Evolutionary conservation across 345 rosid genomes (phyloP).

Genomic region (Cochlearia excelsa): DNA sequence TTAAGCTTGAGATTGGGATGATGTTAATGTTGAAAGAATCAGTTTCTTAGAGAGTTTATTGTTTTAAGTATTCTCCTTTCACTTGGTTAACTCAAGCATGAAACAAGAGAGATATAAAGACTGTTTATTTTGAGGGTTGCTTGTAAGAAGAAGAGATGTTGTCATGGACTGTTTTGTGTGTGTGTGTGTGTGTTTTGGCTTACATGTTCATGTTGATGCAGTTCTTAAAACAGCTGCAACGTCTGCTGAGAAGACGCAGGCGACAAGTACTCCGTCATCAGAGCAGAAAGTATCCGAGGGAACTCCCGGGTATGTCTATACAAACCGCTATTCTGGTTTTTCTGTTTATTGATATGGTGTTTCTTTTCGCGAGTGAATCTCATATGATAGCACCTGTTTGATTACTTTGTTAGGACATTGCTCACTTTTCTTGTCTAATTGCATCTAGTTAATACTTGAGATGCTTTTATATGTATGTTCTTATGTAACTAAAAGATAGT

Average conservation of each 20-base stretch:
- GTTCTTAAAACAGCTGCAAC: slow-evolving; percentile 79
- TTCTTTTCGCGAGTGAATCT: background rate
- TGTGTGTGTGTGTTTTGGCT: background rate
- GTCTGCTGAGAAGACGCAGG: slow-evolving; percentile 63
- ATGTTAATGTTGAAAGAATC: background rate
- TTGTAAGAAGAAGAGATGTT: background rate
- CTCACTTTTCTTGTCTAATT: background rate
- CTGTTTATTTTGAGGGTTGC: too few species aligned
- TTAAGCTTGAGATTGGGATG: background rate
- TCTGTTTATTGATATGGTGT: background rate
- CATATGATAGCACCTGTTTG: background rate
- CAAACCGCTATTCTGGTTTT: background rate
- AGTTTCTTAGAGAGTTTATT: background rate
- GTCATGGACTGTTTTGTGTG: slow-evolving; percentile 3
- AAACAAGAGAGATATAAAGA: background rate
- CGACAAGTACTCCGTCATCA: slow-evolving; percentile 56
- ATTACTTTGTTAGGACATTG: slow-evolving; percentile 7
- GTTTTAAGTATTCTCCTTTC: background rate
- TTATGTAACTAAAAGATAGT: slow-evolving; percentile 10
- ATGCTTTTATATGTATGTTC: slow-evolving; percentile 5
- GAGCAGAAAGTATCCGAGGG: slow-evolving; percentile 71
- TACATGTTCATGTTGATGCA: slow-evolving; percentile 38
- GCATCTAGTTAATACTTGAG: background rate
- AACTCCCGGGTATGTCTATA: slow-evolving; percentile 42
- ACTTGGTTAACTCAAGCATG: background rate